Percentiles rank a stretch among this genome's conserved stretches.
These are phyloP conservation scores for Triglochin maritima DNA, from an alignment of 106 monocot genomes.

Conservation along the genomic window DNA sequence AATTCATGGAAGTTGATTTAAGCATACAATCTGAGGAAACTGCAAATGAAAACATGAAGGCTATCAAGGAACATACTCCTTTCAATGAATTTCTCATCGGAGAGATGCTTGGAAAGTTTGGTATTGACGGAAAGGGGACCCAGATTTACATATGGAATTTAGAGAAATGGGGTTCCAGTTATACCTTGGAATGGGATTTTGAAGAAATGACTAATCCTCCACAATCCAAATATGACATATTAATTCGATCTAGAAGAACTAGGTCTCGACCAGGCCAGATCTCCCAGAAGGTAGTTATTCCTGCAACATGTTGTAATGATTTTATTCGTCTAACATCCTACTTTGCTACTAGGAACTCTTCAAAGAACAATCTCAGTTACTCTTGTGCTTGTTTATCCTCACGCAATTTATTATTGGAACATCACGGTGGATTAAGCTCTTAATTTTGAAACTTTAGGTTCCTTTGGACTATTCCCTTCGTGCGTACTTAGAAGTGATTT, in stretches of 20 bases:
- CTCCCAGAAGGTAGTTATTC: slow-evolving; percentile 30
- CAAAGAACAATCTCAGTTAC: not conserved
- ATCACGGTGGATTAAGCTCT: not conserved
- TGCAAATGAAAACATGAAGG: slow-evolving; percentile 36
- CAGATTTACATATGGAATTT: slow-evolving; percentile 88
- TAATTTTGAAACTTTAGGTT: slow-evolving; percentile 25
- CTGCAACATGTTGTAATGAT: too few relatives aligned
- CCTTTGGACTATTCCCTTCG: slow-evolving; percentile 74
- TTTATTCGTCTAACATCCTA: too few relatives aligned
- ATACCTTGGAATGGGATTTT: slow-evolving; percentile 44
- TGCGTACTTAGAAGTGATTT: slow-evolving; percentile 70
- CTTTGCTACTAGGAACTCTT: too few relatives aligned
- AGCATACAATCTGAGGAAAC: slow-evolving; percentile 39
- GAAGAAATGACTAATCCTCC: slow-evolving; percentile 5
- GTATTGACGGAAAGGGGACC: slow-evolving; percentile 52
- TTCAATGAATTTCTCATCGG: slow-evolving; percentile 82
- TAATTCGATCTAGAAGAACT: slow-evolving; percentile 60
- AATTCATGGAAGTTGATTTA: slow-evolving; percentile 63
- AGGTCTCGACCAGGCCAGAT: slow-evolving; percentile 71
- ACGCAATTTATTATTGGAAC: not conserved
- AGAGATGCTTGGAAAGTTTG: slow-evolving; percentile 48
- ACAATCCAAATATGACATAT: slow-evolving; percentile 33
- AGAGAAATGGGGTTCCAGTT: slow-evolving; percentile 62
- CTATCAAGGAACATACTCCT: slow-evolving; percentile 67
- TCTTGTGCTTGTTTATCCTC: not conserved